phyloP scores from a whole-genome alignment of 2,329 filamentous ascomycete genomes.

The Orbilia ellipsospora region DNA sequence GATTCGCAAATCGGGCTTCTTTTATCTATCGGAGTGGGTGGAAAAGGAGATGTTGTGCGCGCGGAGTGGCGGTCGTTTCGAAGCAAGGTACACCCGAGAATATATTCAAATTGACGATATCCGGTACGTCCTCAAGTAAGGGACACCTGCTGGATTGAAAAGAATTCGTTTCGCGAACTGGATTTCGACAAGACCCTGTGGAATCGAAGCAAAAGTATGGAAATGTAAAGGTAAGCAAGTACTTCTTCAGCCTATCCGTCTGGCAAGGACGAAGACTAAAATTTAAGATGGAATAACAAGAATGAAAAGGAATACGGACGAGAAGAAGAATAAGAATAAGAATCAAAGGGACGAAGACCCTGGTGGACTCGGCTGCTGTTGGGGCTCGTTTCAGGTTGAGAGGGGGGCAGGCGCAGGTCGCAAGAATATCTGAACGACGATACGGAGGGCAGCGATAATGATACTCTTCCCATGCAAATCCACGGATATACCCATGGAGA shows the following conservation, averaged over 20 bases:
- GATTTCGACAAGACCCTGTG: slow-evolving; percentile 11
- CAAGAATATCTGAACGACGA: slow-evolving; percentile 22
- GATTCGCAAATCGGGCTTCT: too few relatives aligned
- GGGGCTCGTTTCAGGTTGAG: slow-evolving; percentile 53
- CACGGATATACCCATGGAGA: neutral
- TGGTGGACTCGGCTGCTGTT: slow-evolving; percentile 7
- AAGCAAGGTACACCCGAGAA: neutral
- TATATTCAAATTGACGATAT: neutral
- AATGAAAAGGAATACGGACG: slow-evolving; percentile 11
- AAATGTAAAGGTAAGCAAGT: too few relatives aligned
- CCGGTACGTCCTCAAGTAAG: slow-evolving; percentile 22
- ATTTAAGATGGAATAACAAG: slow-evolving; percentile 10
- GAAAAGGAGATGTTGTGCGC: too few relatives aligned
- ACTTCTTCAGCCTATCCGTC: too few relatives aligned
- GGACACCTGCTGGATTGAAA: slow-evolving; percentile 22
- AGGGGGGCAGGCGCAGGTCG: slow-evolving; percentile 27
- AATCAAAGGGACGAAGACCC: too few relatives aligned
- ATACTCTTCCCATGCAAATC: slow-evolving; percentile 23
- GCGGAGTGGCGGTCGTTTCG: slow-evolving; percentile 1
- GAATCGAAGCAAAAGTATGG: slow-evolving; percentile 16
- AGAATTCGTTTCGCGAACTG: slow-evolving; percentile 9
- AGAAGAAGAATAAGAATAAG: neutral
- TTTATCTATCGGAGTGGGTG: too few relatives aligned
- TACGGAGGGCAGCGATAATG: slow-evolving; percentile 1
- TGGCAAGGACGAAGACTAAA: too few relatives aligned